A percentile compares a stretch with the other conserved stretches of the same genome.
Conservation (phyloP, 306 rosid species). For the Purshia tridentata region DNA sequence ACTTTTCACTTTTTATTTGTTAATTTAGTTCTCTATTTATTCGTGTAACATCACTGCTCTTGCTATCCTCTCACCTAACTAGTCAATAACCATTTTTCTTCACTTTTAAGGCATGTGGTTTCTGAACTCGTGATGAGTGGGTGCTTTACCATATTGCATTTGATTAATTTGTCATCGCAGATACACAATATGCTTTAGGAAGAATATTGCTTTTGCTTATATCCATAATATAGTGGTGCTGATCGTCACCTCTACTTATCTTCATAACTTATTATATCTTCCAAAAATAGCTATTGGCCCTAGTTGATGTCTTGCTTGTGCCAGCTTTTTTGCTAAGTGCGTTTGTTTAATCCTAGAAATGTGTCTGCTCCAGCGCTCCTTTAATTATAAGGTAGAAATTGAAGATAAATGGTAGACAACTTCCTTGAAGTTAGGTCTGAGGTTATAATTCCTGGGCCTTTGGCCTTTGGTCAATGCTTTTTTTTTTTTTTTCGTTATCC, state of each 20-base stretch:
- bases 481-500: background rate
- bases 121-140: background rate
- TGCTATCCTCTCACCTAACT: background rate
- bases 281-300: background rate
- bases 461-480: background rate
- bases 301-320: background rate
- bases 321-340: background rate
- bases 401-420: background rate
- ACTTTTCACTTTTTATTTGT: background rate
- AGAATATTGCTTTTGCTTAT: no score
- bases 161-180: background rate
- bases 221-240: background rate
- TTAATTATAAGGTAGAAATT: background rate
- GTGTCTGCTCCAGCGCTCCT: background rate
- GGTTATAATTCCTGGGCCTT: background rate
- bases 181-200: background rate
- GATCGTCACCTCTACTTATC: background rate
- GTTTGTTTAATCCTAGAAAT: background rate
- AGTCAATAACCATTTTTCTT: background rate
- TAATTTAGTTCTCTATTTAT: background rate
- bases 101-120: background rate
- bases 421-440: background rate
- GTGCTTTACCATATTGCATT: background rate
- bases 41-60: background rate
- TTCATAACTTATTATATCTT: background rate